Base-by-base conservation (phyloP, 495 filamentous ascomycete genomes). In the Penicillium canescens region DNA sequence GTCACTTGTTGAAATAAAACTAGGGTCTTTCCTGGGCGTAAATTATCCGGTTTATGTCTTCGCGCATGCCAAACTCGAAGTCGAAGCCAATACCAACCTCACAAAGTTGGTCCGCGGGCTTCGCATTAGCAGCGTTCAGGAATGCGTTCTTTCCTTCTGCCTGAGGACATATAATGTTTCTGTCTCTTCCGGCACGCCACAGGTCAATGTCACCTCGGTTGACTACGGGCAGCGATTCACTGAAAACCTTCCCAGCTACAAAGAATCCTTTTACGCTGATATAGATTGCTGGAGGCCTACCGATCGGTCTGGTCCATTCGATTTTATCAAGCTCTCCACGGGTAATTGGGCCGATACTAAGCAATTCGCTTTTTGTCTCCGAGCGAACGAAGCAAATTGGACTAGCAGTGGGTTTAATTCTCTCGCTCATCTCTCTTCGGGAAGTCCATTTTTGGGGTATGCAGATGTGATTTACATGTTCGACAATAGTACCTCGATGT, bases 121-220 rank as follows among this genome's bases (percentile, higher is more conserved):
- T 6, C 18, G 38, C 16, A 16, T 43, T 31, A 14, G 14, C 3
- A 42, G 23, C 9, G 39, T 35, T 0, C 39, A 40, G 11, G 23
- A 35, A 43, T 52, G 49, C 39, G 39, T n/a, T 20, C 31, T 52
- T 16, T 42, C 49, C 23, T 11, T 36, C 1, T 52, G 49, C 13
- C 12, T 34, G 39, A 40, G 37, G 23, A 52, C 49, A 5, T 52
- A 52, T 41, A 43, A 43, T 44, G 49, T 52, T 34, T 42, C 49
- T 31, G 49, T 52, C n/a, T 12, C 10, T 20, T 33, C 13, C 16
- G 49, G 49, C 23, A 43, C n/a, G 12, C 49, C 49, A 20, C 6
- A 26, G n/a, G 20, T 43, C 13, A 34, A 52, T 35, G 14, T 52
- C 2, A 33, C 24, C 3, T 16, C 37, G 10, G 4, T 36, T 13